phyloP scores from a whole-genome alignment of 2,329 filamentous ascomycete genomes.

The Stylonectria norvegica region DNA sequence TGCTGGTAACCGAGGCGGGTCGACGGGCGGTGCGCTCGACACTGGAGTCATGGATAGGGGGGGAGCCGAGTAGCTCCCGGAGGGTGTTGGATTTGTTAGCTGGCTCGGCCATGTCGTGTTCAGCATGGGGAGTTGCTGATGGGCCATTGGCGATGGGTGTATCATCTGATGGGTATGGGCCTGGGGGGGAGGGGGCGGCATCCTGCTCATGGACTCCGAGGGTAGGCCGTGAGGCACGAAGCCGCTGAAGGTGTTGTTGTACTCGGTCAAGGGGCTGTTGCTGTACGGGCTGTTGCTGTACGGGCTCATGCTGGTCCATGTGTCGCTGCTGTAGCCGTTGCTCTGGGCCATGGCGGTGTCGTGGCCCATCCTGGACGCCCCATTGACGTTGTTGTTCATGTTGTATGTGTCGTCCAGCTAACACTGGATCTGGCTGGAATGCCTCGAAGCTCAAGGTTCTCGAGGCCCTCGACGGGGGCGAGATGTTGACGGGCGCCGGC shows the following conservation, averaged over 20 bases:
- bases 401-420: slow-evolving; percentile 18
- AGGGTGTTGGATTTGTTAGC: slow-evolving; percentile 63
- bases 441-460: too few relatives aligned
- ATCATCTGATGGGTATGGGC: slow-evolving; percentile 27
- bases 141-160: slow-evolving; percentile 44
- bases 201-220: slow-evolving; percentile 48
- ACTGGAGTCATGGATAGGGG: slow-evolving; percentile 57
- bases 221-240: slow-evolving; percentile 56
- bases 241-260: slow-evolving; percentile 51
- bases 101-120: slow-evolving; percentile 79
- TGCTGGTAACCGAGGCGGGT: slow-evolving; percentile 27
- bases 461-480: too few relatives aligned
- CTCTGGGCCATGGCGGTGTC: slow-evolving; percentile 31
- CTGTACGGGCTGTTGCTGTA: slow-evolving; percentile 60
- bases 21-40: slow-evolving; percentile 46
- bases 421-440: slow-evolving; percentile 8
- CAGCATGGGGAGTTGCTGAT: slow-evolving; percentile 63
- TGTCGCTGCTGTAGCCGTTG: slow-evolving; percentile 39
- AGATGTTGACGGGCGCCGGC: too few relatives aligned
- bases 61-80: slow-evolving; percentile 54
- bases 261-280: slow-evolving; percentile 60
- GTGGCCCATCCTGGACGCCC: slow-evolving; percentile 30
- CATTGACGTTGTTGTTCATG: slow-evolving; percentile 37
- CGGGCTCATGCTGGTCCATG: slow-evolving; percentile 55
- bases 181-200: slow-evolving; percentile 54